phyloP scores from a whole-genome alignment of 2,329 filamentous ascomycete genomes.

The Ceratocystis diversiconidia region DNA sequence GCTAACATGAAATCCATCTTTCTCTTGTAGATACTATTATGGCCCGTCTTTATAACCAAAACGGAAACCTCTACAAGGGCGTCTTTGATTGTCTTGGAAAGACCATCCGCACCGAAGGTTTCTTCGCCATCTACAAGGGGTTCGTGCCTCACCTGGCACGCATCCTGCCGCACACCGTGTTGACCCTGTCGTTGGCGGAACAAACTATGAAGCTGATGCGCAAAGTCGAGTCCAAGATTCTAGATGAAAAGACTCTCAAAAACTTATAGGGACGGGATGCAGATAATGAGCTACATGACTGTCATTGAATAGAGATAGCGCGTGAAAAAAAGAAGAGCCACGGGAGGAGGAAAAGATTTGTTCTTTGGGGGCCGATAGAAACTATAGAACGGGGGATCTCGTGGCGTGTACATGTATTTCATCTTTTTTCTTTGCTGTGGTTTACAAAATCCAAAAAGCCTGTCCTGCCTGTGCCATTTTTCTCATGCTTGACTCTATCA shows the following conservation, averaged over 20 bases:
- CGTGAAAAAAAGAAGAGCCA: no score
- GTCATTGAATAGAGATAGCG: no score
- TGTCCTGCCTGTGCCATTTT: no score
- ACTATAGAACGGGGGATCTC: no score
- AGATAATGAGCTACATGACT: no score
- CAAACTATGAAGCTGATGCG: constrained; percentile 91
- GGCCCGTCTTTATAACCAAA: constrained; percentile 98
- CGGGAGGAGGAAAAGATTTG: no score
- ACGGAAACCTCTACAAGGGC: constrained; percentile 87
- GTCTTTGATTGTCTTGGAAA: constrained; percentile 86
- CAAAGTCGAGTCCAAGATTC: constrained; percentile 51
- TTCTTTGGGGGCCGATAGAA: no score
- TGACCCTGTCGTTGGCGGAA: constrained; percentile 85
- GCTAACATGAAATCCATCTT: background rate
- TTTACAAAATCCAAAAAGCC: no score
- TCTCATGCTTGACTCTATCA: no score
- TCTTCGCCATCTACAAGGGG: constrained; percentile 93
- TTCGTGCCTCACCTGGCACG: constrained; percentile 88
- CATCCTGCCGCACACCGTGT: constrained; percentile 87
- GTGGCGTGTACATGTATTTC: no score
- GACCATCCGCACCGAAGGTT: constrained; percentile 79
- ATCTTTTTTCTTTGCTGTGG: no score
- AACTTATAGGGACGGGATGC: constrained; percentile 20
- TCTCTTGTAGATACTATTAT: constrained; percentile 66
- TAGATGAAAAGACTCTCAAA: constrained; percentile 30